Evolutionary conservation across 805 yeast genomes (phyloP), one percentile per base, ranked within the genome.

Genomic region (Millerozyma acaciae): DNA sequence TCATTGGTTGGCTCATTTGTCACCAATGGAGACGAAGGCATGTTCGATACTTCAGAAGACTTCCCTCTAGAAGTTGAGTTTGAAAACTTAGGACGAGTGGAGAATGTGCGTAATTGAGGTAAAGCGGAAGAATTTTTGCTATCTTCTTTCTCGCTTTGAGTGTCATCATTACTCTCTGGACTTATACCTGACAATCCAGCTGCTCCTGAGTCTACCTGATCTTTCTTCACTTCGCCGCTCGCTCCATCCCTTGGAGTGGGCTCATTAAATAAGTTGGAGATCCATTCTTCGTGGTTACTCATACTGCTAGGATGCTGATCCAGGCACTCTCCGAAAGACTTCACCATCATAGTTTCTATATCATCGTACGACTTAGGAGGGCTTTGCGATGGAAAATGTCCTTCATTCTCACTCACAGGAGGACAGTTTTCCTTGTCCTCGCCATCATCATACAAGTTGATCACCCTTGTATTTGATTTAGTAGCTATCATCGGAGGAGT

Each of bases 401-500:
- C 13, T 9, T 17, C 23, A 14, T 24, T 37, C 21, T 34, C 44
- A 21, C 43, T 42, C 4, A 46, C 40, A 6, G 56, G 56, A 16
- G 60, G 58, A 30, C 51, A 51, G 26, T 54, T 54, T 35, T 54
- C 60, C 34, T 54, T 54, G 42, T 58, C 53, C 34, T 59, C 61
- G 13, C 50, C 46, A 32, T 43, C 45, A 21, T 66, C 75, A 36
- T 69, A 73, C n/a, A 75, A 40, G 39, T 71, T 73, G 28, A 75
- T 74, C 15, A 75, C 65, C 25, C 78, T 62, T 3, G 80, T 75
- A 43, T 73, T 75, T 26, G 70, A 53, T 45, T 75, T 75, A 4
- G 73, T 71, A n/a, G 80, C 80, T 54, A 62, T 62, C 73, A 58
- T 69, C 40, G 70, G 70, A 32, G 69, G 73, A 5, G 70, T 65